Evolutionary conservation across 352 stramenopile species (phyloP), one percentile per base, ranked within the genome.

Genomic region (Elongisporangium prolatum): DNA sequence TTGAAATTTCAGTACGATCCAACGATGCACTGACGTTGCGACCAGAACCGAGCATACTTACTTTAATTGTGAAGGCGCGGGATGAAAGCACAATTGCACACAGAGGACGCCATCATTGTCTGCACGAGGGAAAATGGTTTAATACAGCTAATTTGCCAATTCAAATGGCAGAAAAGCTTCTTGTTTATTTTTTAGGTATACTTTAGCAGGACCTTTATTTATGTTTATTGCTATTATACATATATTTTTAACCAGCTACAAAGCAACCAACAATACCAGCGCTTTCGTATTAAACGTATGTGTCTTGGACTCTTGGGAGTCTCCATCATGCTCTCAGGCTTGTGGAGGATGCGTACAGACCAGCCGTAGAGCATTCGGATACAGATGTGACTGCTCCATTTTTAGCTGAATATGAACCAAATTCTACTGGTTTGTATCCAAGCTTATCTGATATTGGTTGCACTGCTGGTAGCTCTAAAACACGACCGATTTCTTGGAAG

Each of bases 281-380:
- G 0, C 48, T 54, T 50, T 77, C 60, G 20, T 65, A 77, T 0
- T 63, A 21, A 11, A 69, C 48, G 21, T 72, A 74, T 14, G 56
- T 63, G 24, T 71, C 47, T 47, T 72, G 60, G 28, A 69, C 62
- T 5, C 63, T 60, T 22, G 21, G 57, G 0, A 77, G 40, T 14
- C 8, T 63, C 62, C 63, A 68, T 7, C 63, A 63, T 22, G 63
- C 63, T 50, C 63, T 52, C 6, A 71, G 61, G 20, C 58, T 65
- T 20, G 69, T 56, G 9, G 60, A 50, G 25, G 59, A 48, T n/a
- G 67, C 53, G 0, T 63, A 74, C 8, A 54, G 67, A 2, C 63
- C 56, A 0, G 59, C 49, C 18, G 63, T 74, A 11, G 63, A 68
- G 47, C 60, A 65, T 0, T 25, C 56, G 20, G 38, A 61, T 14